phyloP scores from a whole-genome alignment of 1,284 basidiomycete genomes.

The Malassezia japonica region DNA sequence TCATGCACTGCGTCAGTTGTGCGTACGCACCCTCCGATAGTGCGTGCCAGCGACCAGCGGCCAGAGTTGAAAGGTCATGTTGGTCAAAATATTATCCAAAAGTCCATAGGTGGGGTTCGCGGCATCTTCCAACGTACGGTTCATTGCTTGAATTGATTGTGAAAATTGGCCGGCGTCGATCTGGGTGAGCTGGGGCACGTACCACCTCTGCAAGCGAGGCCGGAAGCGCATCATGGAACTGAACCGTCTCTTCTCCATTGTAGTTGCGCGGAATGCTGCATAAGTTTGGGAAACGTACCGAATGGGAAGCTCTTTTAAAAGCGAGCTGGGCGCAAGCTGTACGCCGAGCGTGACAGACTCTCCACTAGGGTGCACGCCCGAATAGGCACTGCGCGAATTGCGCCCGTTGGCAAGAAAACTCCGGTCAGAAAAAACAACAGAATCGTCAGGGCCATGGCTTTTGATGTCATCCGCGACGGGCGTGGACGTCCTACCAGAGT shows the following conservation, averaged over 20 bases:
- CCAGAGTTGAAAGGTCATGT: conserved; percentile 14
- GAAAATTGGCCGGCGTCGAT: background rate
- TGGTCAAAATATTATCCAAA: conserved; percentile 8
- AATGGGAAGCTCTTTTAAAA: too few species aligned
- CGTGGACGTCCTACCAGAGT: too few species aligned
- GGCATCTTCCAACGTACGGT: background rate
- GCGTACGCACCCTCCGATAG: conserved; percentile 1
- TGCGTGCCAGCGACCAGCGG: conserved; percentile 7
- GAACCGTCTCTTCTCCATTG: conserved; percentile 4
- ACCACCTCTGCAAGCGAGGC: background rate
- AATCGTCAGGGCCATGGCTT: too few species aligned
- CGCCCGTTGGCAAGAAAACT: too few species aligned
- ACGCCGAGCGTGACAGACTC: too few species aligned
- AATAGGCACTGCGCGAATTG: too few species aligned
- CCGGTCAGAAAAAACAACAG: too few species aligned
- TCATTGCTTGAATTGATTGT: background rate
- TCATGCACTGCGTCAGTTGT: conserved; percentile 6
- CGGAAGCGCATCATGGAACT: conserved; percentile 3
- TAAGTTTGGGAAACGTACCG: background rate
- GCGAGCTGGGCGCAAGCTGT: too few species aligned
- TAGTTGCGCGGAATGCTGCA: conserved; percentile 3
- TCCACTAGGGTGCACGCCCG: too few species aligned
- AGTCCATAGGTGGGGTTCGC: conserved; percentile 3
- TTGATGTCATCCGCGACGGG: too few species aligned
- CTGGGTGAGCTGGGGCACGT: too few species aligned